A percentile compares a stretch with the other conserved stretches of the same genome.
phyloP scores from a whole-genome alignment of 1,284 basidiomycete genomes.

The Hemileia vastatrix region DNA sequence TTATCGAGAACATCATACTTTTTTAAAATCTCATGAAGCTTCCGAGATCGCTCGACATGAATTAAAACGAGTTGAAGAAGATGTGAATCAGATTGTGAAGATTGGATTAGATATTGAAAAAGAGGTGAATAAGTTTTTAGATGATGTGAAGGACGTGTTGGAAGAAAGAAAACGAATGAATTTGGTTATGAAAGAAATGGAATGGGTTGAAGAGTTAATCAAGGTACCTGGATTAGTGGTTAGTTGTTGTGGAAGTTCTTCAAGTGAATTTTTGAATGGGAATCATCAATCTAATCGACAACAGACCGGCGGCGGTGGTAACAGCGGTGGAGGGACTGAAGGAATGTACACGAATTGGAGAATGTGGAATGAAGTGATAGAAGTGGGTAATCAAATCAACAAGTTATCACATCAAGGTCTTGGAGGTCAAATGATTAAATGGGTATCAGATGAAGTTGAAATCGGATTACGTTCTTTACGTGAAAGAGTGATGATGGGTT shows the following conservation, averaged over 20 bases:
- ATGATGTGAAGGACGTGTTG: not conserved
- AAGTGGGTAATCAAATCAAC: not conserved
- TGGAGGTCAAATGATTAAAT: too few species aligned
- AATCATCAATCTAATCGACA: too few species aligned
- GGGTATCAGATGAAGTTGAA: constrained; percentile 2
- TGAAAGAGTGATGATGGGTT: not conserved
- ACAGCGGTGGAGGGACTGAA: too few species aligned
- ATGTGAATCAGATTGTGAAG: too few species aligned
- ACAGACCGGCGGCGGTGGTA: too few species aligned
- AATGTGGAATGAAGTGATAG: constrained; percentile 10
- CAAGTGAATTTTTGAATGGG: too few species aligned
- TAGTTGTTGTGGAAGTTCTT: too few species aligned
- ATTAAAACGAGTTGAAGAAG: too few species aligned
- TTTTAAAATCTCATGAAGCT: constrained; percentile 4
- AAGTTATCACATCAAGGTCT: not conserved
- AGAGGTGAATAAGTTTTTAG: not conserved
- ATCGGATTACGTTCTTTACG: not conserved
- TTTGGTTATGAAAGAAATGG: not conserved
- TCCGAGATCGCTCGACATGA: not conserved
- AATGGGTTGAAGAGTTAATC: constrained; percentile 2
- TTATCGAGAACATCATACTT: not conserved
- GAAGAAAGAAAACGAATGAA: not conserved
- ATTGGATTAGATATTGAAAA: too few species aligned
- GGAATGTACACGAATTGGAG: not conserved
- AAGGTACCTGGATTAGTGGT: constrained; percentile 1